Evolutionary conservation across 306 rosid species (phyloP).

Genomic region (Delonix regia): DNA sequence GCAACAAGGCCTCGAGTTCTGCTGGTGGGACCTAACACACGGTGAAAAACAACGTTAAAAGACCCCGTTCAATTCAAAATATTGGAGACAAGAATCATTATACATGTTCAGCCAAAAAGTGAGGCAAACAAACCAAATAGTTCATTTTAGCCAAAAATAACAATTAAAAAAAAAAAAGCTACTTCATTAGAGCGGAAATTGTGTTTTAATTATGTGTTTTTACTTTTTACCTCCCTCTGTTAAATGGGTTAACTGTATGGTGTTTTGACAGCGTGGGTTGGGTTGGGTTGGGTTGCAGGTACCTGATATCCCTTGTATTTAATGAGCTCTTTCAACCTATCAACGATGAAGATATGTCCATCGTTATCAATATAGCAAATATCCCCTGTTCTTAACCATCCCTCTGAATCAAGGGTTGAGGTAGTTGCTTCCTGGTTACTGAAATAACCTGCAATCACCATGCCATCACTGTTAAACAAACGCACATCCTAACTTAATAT

Average conservation of each 20-base stretch:
- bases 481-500: not conserved
- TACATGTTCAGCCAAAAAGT: too few relatives aligned
- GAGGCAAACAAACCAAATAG: not conserved
- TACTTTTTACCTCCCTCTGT: not conserved
- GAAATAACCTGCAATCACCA: constrained; percentile 67
- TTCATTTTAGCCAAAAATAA: too few relatives aligned
- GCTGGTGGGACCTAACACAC: constrained; percentile 83
- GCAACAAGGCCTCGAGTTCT: constrained; percentile 84
- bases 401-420: constrained; percentile 70
- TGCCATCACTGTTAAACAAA: not conserved
- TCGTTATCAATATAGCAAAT: constrained; percentile 79
- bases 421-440: constrained; percentile 76
- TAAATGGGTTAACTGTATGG: too few relatives aligned
- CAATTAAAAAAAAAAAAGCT: too few relatives aligned
- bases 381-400: constrained; percentile 96
- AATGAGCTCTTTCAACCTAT: constrained; percentile 89
- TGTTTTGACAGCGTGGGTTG: not conserved
- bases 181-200: not conserved
- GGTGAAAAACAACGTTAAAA: not conserved
- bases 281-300: not conserved
- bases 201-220: not conserved
- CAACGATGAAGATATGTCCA: constrained; percentile 87
- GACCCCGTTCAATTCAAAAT: not conserved
- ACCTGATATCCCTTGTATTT: constrained; percentile 98
- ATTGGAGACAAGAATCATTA: not conserved